These are phyloP conservation scores for Neostapfia colusana DNA, from an alignment of 176 grass and related monocot species.

Conservation along the genomic window DNA sequence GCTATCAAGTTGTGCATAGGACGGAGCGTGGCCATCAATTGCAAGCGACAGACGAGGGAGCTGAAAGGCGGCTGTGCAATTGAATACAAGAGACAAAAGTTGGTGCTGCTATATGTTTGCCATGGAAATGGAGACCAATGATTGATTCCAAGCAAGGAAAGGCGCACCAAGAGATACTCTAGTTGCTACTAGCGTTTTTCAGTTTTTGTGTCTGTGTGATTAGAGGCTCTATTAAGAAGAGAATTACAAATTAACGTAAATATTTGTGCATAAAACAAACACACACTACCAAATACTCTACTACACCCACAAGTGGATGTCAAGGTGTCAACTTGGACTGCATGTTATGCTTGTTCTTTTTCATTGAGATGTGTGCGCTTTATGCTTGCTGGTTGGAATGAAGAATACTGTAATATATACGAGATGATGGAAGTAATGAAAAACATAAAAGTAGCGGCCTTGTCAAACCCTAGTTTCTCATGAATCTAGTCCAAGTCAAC, in stretches of 20 bases:
- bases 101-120: constrained; percentile 36
- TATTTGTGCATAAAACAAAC: not conserved
- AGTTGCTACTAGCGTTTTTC: too few species aligned
- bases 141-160: constrained; percentile 27
- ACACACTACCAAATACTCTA: constrained; percentile 2
- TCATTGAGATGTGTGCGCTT: not conserved
- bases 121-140: constrained; percentile 38
- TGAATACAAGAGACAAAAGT: constrained; percentile 49
- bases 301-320: not conserved
- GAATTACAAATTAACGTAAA: not conserved
- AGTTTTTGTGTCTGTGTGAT: not conserved
- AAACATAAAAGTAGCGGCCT: not conserved
- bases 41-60: constrained; percentile 34
- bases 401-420: not conserved
- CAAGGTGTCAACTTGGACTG: not conserved
- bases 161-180: constrained; percentile 3
- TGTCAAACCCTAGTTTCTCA: constrained; percentile 21
- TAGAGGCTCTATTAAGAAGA: not conserved
- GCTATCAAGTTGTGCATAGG: not conserved
- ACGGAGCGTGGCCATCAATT: constrained; percentile 25
- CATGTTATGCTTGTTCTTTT: not conserved
- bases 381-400: not conserved
- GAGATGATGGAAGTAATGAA: not conserved
- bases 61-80: constrained; percentile 29
- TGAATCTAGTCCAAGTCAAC: constrained; percentile 20